Percentiles rank a stretch among this genome's conserved stretches.
Evolutionary conservation across 108 stramenopile species (phyloP).

Genomic region (Cylindrotheca closterium): DNA sequence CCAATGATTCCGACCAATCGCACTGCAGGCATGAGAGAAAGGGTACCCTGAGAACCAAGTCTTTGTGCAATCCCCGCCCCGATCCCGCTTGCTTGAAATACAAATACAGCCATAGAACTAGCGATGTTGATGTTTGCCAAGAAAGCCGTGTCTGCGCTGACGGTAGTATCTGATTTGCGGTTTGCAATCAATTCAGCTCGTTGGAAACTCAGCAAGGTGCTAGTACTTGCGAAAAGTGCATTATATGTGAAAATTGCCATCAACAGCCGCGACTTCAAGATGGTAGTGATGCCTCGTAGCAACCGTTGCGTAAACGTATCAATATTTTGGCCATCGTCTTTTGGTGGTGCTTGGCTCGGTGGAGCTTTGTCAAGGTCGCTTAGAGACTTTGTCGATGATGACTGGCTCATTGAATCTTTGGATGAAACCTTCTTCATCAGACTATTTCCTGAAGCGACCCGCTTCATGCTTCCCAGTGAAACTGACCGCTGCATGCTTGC

Average conservation of each 20-base stretch:
- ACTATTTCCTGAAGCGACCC: constrained; percentile 74
- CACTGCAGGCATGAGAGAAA: constrained; percentile 81
- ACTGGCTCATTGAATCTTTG: constrained; percentile 23
- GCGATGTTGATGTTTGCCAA: constrained; percentile 88
- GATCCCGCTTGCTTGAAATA: constrained; percentile 74
- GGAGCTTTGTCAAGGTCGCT: background rate
- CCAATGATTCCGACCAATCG: constrained; percentile 62
- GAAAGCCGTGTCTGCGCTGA: constrained; percentile 80
- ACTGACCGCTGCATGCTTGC: constrained; percentile 64
- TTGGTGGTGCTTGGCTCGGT: background rate
- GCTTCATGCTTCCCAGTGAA: constrained; percentile 81
- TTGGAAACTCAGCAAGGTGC: constrained; percentile 82
- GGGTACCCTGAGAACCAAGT: constrained; percentile 67
- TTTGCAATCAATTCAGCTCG: constrained; percentile 84
- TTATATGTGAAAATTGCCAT: constrained; percentile 93
- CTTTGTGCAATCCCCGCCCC: constrained; percentile 71
- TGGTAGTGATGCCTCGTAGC: constrained; percentile 79
- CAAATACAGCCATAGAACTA: constrained; percentile 77
- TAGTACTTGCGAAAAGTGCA: constrained; percentile 83
- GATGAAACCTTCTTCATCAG: constrained; percentile 35
- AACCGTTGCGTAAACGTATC: constrained; percentile 83
- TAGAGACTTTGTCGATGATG: constrained; percentile 10
- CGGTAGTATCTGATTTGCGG: constrained; percentile 33
- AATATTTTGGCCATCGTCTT: background rate
- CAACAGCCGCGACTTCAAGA: constrained; percentile 76